Evolutionary conservation across 2,329 filamentous ascomycete species (phyloP).

Genomic region (Colletotrichum tamarilloi): DNA sequence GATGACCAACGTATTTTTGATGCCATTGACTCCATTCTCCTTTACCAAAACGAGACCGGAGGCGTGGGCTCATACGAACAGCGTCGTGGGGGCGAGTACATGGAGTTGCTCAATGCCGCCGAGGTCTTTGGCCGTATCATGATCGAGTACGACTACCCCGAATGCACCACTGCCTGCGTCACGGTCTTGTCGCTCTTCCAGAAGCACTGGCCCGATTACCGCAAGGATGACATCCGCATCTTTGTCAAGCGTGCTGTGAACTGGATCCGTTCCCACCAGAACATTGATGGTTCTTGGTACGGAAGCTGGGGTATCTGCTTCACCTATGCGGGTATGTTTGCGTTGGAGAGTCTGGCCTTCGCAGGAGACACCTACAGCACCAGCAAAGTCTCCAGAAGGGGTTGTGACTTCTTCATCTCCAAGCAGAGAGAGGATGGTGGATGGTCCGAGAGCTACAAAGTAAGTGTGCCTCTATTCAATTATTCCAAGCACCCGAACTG

Average conservation of each 20-base stretch:
- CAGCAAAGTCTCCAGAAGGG: slow-evolving; percentile 76
- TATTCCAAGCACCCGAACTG: slow-evolving; percentile 19
- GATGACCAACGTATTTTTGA: slow-evolving; percentile 84
- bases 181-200: slow-evolving; percentile 87
- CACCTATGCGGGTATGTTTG: slow-evolving; percentile 97
- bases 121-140: slow-evolving; percentile 98
- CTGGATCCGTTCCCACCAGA: slow-evolving; percentile 86
- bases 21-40: slow-evolving; percentile 88
- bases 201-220: slow-evolving; percentile 84
- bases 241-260: slow-evolving; percentile 80
- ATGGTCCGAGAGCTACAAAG: slow-evolving; percentile 94
- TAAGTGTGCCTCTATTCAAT: slow-evolving; percentile 45
- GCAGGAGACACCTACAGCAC: slow-evolving; percentile 85
- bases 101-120: slow-evolving; percentile 92
- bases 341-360: slow-evolving; percentile 84
- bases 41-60: slow-evolving; percentile 89
- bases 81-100: slow-evolving; percentile 77
- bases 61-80: slow-evolving; percentile 93
- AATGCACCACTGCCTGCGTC: slow-evolving; percentile 95
- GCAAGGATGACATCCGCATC: slow-evolving; percentile 76
- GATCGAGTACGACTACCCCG: slow-evolving; percentile 98
- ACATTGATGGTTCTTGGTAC: slow-evolving; percentile 92
- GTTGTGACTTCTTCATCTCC: slow-evolving; percentile 86
- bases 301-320: slow-evolving; percentile 98
- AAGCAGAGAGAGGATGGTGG: slow-evolving; percentile 91